Percentiles rank a stretch among this genome's conserved stretches.
These are phyloP conservation scores for Ophiognomonia clavigignenti-juglandacearum DNA, from an alignment of 2,329 filamentous ascomycete genomes.

Conservation along the genomic window DNA sequence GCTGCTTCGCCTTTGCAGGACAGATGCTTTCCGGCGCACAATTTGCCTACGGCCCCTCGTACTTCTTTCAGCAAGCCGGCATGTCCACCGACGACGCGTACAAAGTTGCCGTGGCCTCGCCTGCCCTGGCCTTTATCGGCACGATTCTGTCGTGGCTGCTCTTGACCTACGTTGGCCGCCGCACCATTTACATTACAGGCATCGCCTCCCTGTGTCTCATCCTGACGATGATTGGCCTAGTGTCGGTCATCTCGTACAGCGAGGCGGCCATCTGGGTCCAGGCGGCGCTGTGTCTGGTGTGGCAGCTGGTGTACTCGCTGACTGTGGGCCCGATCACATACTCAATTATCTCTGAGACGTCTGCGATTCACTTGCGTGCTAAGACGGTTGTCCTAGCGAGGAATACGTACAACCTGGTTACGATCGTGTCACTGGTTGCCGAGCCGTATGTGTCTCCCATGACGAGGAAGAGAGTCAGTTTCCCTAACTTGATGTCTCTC, in stretches of 20 bases:
- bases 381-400: constrained; percentile 43
- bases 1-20: constrained; percentile 33
- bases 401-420: constrained; percentile 35
- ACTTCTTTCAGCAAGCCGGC: constrained; percentile 39
- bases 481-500: neutral
- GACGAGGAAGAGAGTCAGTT: constrained; percentile 36
- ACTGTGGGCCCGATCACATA: constrained; percentile 40
- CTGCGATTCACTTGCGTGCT: constrained; percentile 39
- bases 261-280: constrained; percentile 33
- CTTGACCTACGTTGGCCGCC: constrained; percentile 36
- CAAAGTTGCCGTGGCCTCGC: constrained; percentile 36
- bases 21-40: constrained; percentile 21
- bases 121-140: constrained; percentile 37
- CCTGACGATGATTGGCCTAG: constrained; percentile 38
- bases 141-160: constrained; percentile 39
- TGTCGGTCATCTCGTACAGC: constrained; percentile 33
- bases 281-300: constrained; percentile 36
- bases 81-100: constrained; percentile 32
- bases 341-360: constrained; percentile 39
- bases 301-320: constrained; percentile 39
- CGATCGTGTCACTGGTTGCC: constrained; percentile 35
- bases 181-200: constrained; percentile 37
- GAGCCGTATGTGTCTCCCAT: constrained; percentile 33
- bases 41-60: too few species aligned
- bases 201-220: constrained; percentile 32